Conservation (phyloP, 2,329 filamentous ascomycete genomes). For the Trichophaea hybrida region DNA sequence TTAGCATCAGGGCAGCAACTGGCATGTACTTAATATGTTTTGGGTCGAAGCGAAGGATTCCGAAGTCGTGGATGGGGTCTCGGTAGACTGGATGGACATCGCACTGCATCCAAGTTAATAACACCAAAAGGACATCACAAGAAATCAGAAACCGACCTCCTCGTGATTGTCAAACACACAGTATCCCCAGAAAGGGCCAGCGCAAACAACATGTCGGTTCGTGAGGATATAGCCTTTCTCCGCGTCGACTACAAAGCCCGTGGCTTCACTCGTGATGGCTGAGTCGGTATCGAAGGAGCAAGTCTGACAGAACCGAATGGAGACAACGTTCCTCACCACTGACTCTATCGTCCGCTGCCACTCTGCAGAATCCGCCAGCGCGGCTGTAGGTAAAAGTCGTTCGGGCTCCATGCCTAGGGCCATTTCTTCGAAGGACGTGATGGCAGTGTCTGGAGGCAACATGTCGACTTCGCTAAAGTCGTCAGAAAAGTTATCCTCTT, state of each 20-base stretch:
- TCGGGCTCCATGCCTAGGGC: constrained; percentile 8
- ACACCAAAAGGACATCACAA: background rate
- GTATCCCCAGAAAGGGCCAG: constrained; percentile 95
- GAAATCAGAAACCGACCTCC: constrained; percentile 36
- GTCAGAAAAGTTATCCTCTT: constrained; percentile 19
- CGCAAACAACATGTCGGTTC: constrained; percentile 83
- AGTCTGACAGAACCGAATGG: constrained; percentile 97
- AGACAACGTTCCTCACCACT: constrained; percentile 89
- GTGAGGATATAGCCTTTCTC: constrained; percentile 80
- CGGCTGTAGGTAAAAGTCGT: constrained; percentile 29
- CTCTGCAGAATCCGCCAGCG: constrained; percentile 53
- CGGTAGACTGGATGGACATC: constrained; percentile 95
- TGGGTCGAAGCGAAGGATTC: constrained; percentile 89
- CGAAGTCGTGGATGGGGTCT: constrained; percentile 96
- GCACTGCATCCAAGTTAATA: constrained; percentile 42
- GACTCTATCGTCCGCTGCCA: constrained; percentile 94
- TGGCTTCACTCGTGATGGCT: constrained; percentile 86
- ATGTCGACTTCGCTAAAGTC: constrained; percentile 8
- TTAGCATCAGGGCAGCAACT: constrained; percentile 60
- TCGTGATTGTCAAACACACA: constrained; percentile 99
- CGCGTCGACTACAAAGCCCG: constrained; percentile 93
- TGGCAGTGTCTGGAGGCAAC: background rate
- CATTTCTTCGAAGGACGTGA: constrained; percentile 20
- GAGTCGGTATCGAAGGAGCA: constrained; percentile 96
- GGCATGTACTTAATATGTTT: constrained; percentile 96